Base-by-base conservation (phyloP, 331 rosid genomes). In the Acacia pycnantha region DNA sequence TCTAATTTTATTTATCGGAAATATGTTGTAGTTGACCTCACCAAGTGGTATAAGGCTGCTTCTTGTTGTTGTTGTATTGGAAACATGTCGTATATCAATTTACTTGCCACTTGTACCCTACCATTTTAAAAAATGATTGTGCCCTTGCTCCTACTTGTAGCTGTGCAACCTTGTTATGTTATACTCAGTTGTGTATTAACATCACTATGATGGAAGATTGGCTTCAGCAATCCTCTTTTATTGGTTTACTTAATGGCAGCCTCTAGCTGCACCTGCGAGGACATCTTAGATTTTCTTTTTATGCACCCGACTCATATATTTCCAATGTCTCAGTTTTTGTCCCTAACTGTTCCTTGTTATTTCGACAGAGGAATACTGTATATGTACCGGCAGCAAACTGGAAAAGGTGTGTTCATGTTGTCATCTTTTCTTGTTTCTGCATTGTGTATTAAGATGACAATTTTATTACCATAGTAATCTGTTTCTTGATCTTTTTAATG, bases 371-470 rank as follows among this genome's bases (percentile, higher is more conserved):
- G 95, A 65, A 96, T 96, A 82, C 84, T 96, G 87, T 69, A 82
- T 68, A 11, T 91, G 83, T 96, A 94, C 86, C 89, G 53, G 86
- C 91, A 91, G 86, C 85, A 88, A 86, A 92, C 98, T 85, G 98
- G 98, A 80, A 91, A 94, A 54, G 97, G 98, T 96, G 87, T 79
- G 94, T 79, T 59, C 85, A 24, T 77, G 59, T 76, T 79, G 10
- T 13, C 65, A 16, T 70, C n/a, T 77, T 29, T 53, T n/a, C 35
- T 70, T 61, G 21, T 29, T 54, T 82, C 41, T 43, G 31, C 77
- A 44, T 54, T 75, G 14, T 46, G n/a, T 71, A 8, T 44, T 46
- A 44, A 44, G 40, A 70, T 44, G 76, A 44, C 6, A 46, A 24
- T 24, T 14, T 46, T 70, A 27, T 44, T 13, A 21, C 21, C 1